phyloP scores from a whole-genome alignment of 352 stramenopile genomes.

The Phytophthora gonapodyides region DNA sequence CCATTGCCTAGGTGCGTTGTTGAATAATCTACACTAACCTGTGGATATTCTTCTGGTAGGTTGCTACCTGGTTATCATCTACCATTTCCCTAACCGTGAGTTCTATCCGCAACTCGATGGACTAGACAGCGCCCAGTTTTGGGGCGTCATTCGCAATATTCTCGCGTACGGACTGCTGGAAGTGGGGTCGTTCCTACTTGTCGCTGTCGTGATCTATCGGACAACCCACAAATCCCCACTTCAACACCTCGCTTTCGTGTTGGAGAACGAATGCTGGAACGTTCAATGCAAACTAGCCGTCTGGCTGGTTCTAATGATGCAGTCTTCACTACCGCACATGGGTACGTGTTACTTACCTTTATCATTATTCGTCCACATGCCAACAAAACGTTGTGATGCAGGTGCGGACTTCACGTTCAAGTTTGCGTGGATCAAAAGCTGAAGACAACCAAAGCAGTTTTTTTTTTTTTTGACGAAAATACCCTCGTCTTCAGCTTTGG shows the following conservation, averaged over 20 bases:
- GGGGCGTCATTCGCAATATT: slow-evolving; percentile 8
- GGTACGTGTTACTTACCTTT: slow-evolving; percentile 9
- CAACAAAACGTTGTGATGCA: not conserved
- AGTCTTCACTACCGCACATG: slow-evolving; percentile 24
- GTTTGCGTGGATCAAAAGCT: slow-evolving; percentile 4
- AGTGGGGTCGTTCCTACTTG: slow-evolving; percentile 14
- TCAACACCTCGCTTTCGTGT: slow-evolving; percentile 29
- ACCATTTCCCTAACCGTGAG: slow-evolving; percentile 32
- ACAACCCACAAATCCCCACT: slow-evolving; percentile 27
- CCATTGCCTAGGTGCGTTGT: not conserved
- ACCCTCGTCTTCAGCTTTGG: no score
- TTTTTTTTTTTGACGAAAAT: no score
- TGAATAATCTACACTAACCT: not conserved
- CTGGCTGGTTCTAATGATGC: slow-evolving; percentile 29
- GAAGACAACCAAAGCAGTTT: no score
- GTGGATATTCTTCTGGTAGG: slow-evolving; percentile 9
- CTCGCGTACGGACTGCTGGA: slow-evolving; percentile 25
- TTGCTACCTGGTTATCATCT: slow-evolving; percentile 29
- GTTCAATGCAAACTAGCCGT: slow-evolving; percentile 31
- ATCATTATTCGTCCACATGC: no score
- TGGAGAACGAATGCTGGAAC: slow-evolving; percentile 14
- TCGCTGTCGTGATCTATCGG: slow-evolving; percentile 19
- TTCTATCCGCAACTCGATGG: slow-evolving; percentile 33
- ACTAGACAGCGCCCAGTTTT: slow-evolving; percentile 11
- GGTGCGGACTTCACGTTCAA: slow-evolving; percentile 19